Conservation (phyloP, 176 grass and related monocot species). For the Panicum miliaceum region DNA sequence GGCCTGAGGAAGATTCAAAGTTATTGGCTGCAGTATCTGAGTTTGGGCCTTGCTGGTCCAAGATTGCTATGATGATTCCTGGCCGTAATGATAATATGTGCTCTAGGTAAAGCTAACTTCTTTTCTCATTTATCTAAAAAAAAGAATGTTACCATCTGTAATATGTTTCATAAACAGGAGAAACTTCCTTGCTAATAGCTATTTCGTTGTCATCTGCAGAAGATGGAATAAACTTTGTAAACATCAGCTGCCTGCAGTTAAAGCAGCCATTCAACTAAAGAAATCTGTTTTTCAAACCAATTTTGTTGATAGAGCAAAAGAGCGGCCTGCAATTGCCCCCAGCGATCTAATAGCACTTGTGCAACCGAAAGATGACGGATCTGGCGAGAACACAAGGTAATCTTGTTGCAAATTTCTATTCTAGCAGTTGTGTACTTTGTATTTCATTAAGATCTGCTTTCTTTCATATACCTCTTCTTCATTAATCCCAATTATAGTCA, state of each 20-base stretch:
- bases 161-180: neutral
- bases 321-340: slow-evolving; percentile 76
- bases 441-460: neutral
- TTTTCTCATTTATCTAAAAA: slow-evolving; percentile 25
- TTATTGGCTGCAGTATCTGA: slow-evolving; percentile 63
- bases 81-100: slow-evolving; percentile 90
- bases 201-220: slow-evolving; percentile 31
- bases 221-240: slow-evolving; percentile 68
- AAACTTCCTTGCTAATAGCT: slow-evolving; percentile 35
- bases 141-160: slow-evolving; percentile 2
- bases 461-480: slow-evolving; percentile 29
- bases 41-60: slow-evolving; percentile 77
- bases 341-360: slow-evolving; percentile 64
- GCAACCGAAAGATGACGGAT: slow-evolving; percentile 39
- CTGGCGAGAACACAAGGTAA: slow-evolving; percentile 59
- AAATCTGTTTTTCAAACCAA: slow-evolving; percentile 73
- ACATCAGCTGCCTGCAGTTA: slow-evolving; percentile 48
- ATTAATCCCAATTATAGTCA: neutral
- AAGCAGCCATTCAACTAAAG: slow-evolving; percentile 70
- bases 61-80: slow-evolving; percentile 71
- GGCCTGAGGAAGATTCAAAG: slow-evolving; percentile 76
- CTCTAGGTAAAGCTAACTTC: slow-evolving; percentile 61
- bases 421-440: neutral
- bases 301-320: slow-evolving; percentile 88
- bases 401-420: slow-evolving; percentile 23